Percentiles rank a stretch among this genome's conserved stretches.
These are phyloP conservation scores for Hypoxylon sp. DNA, from an alignment of 2,329 filamentous ascomycete species.

Conservation along the genomic window DNA sequence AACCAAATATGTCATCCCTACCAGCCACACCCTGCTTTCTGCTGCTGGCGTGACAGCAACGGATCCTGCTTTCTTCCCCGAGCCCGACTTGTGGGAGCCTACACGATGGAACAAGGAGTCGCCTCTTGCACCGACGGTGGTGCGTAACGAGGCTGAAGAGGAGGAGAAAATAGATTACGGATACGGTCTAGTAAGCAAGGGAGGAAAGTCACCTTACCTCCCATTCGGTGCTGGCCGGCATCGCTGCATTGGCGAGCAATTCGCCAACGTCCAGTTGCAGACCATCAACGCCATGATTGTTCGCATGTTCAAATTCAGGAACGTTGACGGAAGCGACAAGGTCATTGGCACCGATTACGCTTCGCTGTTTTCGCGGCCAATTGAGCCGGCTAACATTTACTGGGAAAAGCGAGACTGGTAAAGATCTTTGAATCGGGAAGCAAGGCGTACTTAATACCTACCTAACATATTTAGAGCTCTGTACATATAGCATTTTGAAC, in stretches of 20 bases:
- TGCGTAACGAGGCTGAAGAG: slow-evolving; percentile 62
- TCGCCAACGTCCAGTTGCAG: slow-evolving; percentile 92
- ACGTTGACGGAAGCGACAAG: slow-evolving; percentile 76
- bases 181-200: slow-evolving; percentile 93
- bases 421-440: slow-evolving; percentile 4
- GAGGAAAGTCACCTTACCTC: slow-evolving; percentile 88
- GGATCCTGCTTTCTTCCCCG: slow-evolving; percentile 81
- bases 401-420: slow-evolving; percentile 76
- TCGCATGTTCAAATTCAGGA: slow-evolving; percentile 83
- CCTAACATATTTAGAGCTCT: slow-evolving; percentile 30
- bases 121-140: slow-evolving; percentile 64
- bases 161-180: slow-evolving; percentile 92
- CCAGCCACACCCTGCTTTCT: slow-evolving; percentile 83
- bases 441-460: slow-evolving; percentile 16
- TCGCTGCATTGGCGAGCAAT: slow-evolving; percentile 96
- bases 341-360: slow-evolving; percentile 78
- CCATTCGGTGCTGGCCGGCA: slow-evolving; percentile 95
- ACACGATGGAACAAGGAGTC: slow-evolving; percentile 86
- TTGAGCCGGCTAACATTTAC: slow-evolving; percentile 77
- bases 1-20: slow-evolving; percentile 85
- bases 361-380: slow-evolving; percentile 79
- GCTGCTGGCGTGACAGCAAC: slow-evolving; percentile 85
- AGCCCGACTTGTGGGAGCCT: slow-evolving; percentile 87
- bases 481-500: slow-evolving; percentile 37
- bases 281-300: slow-evolving; percentile 85